Base-by-base conservation (phyloP, 164 flowering plant genomes). In the Cinnamomum chago region DNA sequence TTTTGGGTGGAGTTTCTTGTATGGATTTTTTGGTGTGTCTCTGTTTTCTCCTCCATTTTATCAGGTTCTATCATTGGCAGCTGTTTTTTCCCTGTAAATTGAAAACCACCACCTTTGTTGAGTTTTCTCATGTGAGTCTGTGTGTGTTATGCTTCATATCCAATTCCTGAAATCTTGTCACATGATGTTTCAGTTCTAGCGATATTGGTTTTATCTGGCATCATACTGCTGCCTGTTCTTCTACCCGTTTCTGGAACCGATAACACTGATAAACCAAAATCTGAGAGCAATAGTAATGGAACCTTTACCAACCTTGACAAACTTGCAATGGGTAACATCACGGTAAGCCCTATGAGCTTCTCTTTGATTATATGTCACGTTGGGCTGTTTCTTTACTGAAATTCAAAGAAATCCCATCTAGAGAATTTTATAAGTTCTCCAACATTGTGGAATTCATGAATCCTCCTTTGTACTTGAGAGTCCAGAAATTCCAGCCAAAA, bases 181-280 rank as follows among this genome's bases (percentile, higher is more conserved):
- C 7, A 47, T 81, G 73, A 9, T 73, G 28, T 79, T 75, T 66
- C 90, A 93, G 99, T 84, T 58, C 66, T 93, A 83, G 92, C 93
- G 18, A 92, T 92, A 77, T 73, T 95, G 77, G 86, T 83, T 12
- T 23, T 90, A 58, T 83, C 95, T 60, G 93, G 94, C 35, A 0
- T 92, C 51, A n/a, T 90, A 50, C 84, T 93, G 74, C 86, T 95
- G 6, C 98, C 97, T 3, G 79, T 84, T 62, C 97, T 95, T 67
- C 83, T 95, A 20, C 97, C 99, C 0, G 73, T 95, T 50, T 86
- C 98, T 76, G 84, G 76, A 28, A 95, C 99, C 18, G 94, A 86
- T 67, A 40, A 81, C 17, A 70, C 66, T 40, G 27, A 73, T 13
- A 76, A 75, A 72, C 13, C 67, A 9, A 47, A 64, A 12, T 17